Conservation (phyloP, 306 rosid species). For the Biancaea sappan region DNA sequence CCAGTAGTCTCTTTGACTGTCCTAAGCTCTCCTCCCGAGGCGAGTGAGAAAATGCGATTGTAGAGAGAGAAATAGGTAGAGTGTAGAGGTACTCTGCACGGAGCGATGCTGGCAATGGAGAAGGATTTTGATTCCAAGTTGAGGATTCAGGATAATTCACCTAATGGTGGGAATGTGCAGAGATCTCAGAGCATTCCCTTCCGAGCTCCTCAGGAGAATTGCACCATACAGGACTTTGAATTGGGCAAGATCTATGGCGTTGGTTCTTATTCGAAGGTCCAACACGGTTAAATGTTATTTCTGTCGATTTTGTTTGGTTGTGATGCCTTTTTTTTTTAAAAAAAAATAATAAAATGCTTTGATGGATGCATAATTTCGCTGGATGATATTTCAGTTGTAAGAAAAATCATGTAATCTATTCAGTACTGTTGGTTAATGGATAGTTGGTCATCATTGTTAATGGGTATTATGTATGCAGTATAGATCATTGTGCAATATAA, state of each 20-base stretch:
- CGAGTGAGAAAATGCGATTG: slow-evolving; percentile 43
- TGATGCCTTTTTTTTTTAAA: neutral
- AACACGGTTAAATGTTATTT: neutral
- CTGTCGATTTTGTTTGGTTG: neutral
- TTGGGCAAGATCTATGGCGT: slow-evolving; percentile 98
- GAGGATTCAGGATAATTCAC: slow-evolving; percentile 69
- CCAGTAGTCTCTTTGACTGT: slow-evolving; percentile 20
- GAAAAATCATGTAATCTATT: neutral
- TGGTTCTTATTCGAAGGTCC: slow-evolving; percentile 95
- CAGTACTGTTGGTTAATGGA: neutral
- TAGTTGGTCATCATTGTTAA: neutral
- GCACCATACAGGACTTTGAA: slow-evolving; percentile 82
- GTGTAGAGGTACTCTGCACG: slow-evolving; percentile 37
- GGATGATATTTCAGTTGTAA: slow-evolving; percentile 12
- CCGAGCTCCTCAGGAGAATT: slow-evolving; percentile 95
- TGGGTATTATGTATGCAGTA: neutral
- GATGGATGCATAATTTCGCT: slow-evolving; percentile 23
- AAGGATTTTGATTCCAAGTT: slow-evolving; percentile 94
- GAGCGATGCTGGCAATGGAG: slow-evolving; percentile 94
- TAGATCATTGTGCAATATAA: slow-evolving; percentile 11
- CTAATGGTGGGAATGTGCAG: slow-evolving; percentile 65
- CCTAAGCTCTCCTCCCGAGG: slow-evolving; percentile 48
- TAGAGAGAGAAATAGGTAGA: slow-evolving; percentile 48
- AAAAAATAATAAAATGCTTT: no score
- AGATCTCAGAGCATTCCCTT: slow-evolving; percentile 87